phyloP scores from a whole-genome alignment of 768 basidiomycete genomes.

The Trichaptum fuscoviolaceum region DNA sequence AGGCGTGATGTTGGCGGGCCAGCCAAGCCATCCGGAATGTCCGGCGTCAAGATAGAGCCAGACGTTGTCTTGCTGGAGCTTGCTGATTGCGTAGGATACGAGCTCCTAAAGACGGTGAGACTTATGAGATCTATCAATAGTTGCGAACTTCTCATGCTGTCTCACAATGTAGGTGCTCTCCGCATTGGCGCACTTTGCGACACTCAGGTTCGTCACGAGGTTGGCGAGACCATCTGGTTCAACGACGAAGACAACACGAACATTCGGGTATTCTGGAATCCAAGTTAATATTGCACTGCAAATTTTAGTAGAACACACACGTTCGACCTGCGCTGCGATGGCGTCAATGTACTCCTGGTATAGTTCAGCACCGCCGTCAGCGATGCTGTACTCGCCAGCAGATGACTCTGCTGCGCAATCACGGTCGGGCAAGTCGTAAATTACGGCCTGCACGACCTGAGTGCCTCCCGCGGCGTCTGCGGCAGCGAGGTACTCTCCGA shows the following conservation, averaged over 20 bases:
- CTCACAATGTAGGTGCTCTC: slow-evolving; percentile 44
- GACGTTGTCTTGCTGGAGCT: slow-evolving; percentile 16
- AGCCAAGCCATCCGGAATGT: slow-evolving; percentile 24
- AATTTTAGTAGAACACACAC: slow-evolving; percentile 10
- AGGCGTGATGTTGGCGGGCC: slow-evolving; percentile 22
- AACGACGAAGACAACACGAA: slow-evolving; percentile 20
- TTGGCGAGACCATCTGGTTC: slow-evolving; percentile 23
- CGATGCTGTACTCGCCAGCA: slow-evolving; percentile 18
- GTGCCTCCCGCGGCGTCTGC: slow-evolving; percentile 14
- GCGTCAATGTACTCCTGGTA: slow-evolving; percentile 23
- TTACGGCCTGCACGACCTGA: slow-evolving; percentile 22
- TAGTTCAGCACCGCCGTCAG: slow-evolving; percentile 14
- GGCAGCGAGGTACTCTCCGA: slow-evolving; percentile 18
- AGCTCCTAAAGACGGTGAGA: slow-evolving; percentile 11
- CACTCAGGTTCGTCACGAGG: slow-evolving; percentile 60
- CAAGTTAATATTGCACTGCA: not conserved
- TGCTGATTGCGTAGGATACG: slow-evolving; percentile 14
- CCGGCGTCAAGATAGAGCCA: slow-evolving; percentile 22
- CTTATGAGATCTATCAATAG: slow-evolving; percentile 17
- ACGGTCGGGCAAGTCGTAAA: slow-evolving; percentile 25
- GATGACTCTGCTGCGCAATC: slow-evolving; percentile 20
- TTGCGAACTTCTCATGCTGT: slow-evolving; percentile 17
- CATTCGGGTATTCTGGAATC: slow-evolving; percentile 14
- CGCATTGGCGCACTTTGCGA: slow-evolving; percentile 51
- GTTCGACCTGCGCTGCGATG: slow-evolving; percentile 17